Conservation (phyloP, 106 monocot genomes). For the Acanthochlamys bracteata region DNA sequence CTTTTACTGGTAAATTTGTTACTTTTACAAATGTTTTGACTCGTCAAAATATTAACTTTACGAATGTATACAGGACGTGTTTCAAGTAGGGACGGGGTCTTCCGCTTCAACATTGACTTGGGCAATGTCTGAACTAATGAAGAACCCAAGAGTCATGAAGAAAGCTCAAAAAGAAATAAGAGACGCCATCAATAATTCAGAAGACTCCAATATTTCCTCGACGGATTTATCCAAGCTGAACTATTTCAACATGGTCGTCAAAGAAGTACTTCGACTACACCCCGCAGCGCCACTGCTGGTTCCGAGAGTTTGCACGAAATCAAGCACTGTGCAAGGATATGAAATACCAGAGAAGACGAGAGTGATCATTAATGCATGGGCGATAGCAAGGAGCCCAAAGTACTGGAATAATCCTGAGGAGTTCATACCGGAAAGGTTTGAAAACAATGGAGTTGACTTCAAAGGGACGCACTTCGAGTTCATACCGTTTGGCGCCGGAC, state of each 20-base stretch:
- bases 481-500: slow-evolving; percentile 13
- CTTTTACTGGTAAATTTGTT: too few species aligned
- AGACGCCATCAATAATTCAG: too few species aligned
- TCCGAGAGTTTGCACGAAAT: background rate
- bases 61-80: background rate
- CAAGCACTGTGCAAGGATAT: background rate
- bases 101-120: background rate
- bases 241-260: background rate
- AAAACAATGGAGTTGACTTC: background rate
- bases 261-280: background rate
- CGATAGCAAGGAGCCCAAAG: background rate
- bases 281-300: background rate
- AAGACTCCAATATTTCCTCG: background rate
- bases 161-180: background rate
- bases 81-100: background rate
- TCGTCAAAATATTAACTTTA: background rate
- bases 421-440: background rate
- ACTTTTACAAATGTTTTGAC: too few species aligned
- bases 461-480: slow-evolving; percentile 4
- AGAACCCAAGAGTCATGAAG: background rate
- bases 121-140: background rate
- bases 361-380: background rate
- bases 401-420: background rate
- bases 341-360: background rate
- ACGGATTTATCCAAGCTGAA: background rate